Percentiles rank a stretch among this genome's conserved stretches.
Evolutionary conservation across 75 land plant species (phyloP).

Genomic region (Cupressus sempervirens): DNA sequence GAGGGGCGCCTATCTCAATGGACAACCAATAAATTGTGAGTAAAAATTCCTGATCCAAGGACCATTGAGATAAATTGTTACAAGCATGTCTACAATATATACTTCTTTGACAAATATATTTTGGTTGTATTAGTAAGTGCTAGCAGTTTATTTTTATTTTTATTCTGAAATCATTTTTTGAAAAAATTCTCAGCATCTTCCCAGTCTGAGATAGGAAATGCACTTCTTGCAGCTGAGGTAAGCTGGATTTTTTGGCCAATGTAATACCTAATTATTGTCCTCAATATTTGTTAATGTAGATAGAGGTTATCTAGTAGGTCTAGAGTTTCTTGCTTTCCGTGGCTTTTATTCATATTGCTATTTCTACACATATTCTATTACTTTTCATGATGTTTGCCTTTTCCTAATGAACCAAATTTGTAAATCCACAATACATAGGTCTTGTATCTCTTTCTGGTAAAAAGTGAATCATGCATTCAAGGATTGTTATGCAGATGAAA

Average conservation of each 20-base stretch:
- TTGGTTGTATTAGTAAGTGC: background rate
- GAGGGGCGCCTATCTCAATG: conserved; percentile 79
- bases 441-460: background rate
- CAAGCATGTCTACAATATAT: background rate
- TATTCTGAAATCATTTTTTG: background rate
- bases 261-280: background rate
- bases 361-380: background rate
- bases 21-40: conserved; percentile 18
- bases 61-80: background rate
- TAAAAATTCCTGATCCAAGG: background rate
- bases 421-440: background rate
- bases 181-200: conserved; percentile 23
- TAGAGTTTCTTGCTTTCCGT: background rate
- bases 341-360: background rate
- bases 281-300: background rate
- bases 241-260: background rate
- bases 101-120: conserved; percentile 31
- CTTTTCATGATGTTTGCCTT: background rate
- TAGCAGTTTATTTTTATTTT: background rate
- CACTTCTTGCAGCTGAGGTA: conserved; percentile 48
- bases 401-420: background rate
- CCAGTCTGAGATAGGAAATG: conserved; percentile 34
- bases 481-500: background rate
- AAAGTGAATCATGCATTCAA: background rate
- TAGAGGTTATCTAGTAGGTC: background rate